Base-by-base conservation (phyloP, 768 basidiomycete genomes). In the Lentinula lateritia region DNA sequence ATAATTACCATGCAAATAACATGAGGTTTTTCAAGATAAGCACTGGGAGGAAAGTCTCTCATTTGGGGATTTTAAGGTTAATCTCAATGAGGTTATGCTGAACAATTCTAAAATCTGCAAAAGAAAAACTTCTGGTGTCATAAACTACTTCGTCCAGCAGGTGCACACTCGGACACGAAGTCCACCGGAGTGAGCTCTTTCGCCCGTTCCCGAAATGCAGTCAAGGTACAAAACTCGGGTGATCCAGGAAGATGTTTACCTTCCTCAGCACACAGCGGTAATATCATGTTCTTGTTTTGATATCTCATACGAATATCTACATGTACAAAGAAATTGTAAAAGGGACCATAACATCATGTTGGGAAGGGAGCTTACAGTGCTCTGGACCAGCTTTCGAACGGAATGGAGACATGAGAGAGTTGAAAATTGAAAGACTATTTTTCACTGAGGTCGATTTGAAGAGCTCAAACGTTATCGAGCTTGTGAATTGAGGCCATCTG, bases 401-500 rank as follows among this genome's bases (percentile, higher is more conserved):
- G 61, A 83, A 66, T 5, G 74, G 71, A n/a, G 74, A 72, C n/a
- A 60, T 64, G 43, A 84, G 52, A 9, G 66, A 66, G 63, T 83
- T 83, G 6, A 75, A 70, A 41, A 69, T 65, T n/a, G 64, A 67
- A 12, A 63, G 61, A 9, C 68, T 53, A 52, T 35, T 46, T 58
- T 41, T 50, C 15, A 64, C 64, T 6, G 41, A 35, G 28, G 66
- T 41, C 64, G 74, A 77, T 65, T 78, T 81, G 76, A 89, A 91
- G 9, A 92, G 78, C 69, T 92, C 90, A 67, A 91, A 89, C 0
- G 87, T 87, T 38, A 92, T 78, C 0, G 85, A 82, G 1, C 88
- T 85, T 0, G 89, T 87, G 72, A 91, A 91, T 3, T 87, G 81
- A 6, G 87, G 88, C 89, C 90, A 91, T 66, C 87, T 86, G 35